These are phyloP conservation scores for Pelargonium fulgidum DNA, from an alignment of 441 rosid species.

Conservation along the genomic window DNA sequence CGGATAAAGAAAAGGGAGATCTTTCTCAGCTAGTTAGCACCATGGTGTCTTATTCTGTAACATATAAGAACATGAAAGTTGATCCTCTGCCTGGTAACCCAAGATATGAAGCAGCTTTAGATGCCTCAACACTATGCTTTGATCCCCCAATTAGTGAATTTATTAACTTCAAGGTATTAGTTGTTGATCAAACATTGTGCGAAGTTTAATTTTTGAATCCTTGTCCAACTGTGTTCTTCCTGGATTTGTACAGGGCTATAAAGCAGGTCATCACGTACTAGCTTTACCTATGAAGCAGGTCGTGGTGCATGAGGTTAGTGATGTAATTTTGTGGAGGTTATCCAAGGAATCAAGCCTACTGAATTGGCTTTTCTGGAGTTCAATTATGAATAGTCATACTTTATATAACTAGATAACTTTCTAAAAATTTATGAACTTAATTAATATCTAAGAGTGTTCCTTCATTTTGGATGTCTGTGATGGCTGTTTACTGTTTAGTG, in stretches of 20 bases:
- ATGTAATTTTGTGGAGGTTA: conserved; percentile 8
- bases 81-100: conserved; percentile 35
- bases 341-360: neutral
- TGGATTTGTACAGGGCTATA: conserved; percentile 53
- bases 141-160: conserved; percentile 73
- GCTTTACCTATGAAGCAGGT: conserved; percentile 76
- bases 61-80: conserved; percentile 56
- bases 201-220: conserved; percentile 2
- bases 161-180: conserved; percentile 63
- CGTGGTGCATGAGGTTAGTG: conserved; percentile 80
- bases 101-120: conserved; percentile 43
- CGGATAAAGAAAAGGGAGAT: conserved; percentile 69
- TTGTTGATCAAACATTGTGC: neutral
- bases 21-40: conserved; percentile 53
- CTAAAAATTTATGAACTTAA: no score
- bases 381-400: neutral
- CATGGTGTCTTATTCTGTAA: conserved; percentile 72
- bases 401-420: neutral
- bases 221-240: conserved; percentile 22
- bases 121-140: conserved; percentile 48
- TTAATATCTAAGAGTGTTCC: no score
- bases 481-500: neutral
- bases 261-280: conserved; percentile 51
- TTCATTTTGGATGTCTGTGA: neutral
- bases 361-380: conserved; percentile 1